Evolutionary conservation across 257 asterid species (phyloP), one percentile per base, ranked within the genome.

Genomic region (Solanum stenotomum): DNA sequence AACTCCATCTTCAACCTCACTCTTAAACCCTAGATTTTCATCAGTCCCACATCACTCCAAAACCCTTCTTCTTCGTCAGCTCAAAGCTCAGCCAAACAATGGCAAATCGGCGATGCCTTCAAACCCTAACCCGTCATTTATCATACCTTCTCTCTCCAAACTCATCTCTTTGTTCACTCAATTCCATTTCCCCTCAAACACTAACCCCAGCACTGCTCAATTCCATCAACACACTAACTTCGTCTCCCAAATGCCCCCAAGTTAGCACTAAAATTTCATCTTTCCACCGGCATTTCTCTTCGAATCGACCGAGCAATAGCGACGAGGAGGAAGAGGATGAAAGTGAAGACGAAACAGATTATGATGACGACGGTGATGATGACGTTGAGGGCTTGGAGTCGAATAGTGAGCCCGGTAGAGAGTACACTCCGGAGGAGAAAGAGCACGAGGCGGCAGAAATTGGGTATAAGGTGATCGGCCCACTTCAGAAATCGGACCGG

Each of bases 391-490:
- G 25, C 14, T 42, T 38, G 42, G 49, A 18, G 37, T 86, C 27
- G 18, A 74, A 86, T 74, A 31, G 88, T 86, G 61, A 63, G 5
- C 75, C 75, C 12, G 61, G 59, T 1, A 76, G 78, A 20, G 89
- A 63, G 9, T 49, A 35, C 14, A 46, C 44, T 40, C 81, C 75
- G 0, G 88, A 88, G 40, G 90, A 85, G 31, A 86, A 56, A 76
- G 38, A 56, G 18, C 49, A 76, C 10, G 88, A 37, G 37, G 70
- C 81, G 31, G 93, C 95, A 40, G 97, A 95, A 71, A 94, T 95
- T 52, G 99, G 99, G 78, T 95, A 95, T 92, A 90, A 84, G 84
- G 98, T 95, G 77, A 83, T 94, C 44, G 98, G 98, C 34, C 95
- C 95, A 31, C 95, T 95, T 84, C 89, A 91, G 90, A 78, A 89